These are phyloP conservation scores for Vanrija sp. DNA, from an alignment of 1,284 basidiomycete genomes.

Conservation along the genomic window DNA sequence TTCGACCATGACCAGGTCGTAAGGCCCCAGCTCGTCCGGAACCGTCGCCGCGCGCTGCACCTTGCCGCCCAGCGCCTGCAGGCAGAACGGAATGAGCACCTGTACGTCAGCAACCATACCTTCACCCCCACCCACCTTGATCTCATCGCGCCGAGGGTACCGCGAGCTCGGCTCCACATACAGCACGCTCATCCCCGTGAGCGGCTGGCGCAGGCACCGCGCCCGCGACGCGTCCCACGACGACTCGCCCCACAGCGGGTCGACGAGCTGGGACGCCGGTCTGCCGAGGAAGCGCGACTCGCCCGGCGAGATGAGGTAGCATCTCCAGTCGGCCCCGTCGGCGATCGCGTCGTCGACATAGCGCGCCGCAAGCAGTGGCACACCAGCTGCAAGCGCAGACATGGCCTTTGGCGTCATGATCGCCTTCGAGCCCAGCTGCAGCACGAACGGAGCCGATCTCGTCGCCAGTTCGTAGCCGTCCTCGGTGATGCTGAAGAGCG, in stretches of 20 bases:
- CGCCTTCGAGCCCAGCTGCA: constrained; percentile 63
- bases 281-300: constrained; percentile 55
- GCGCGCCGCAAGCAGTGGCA: constrained; percentile 68
- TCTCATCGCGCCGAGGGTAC: constrained; percentile 6
- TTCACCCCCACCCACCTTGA: constrained; percentile 23
- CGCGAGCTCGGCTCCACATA: constrained; percentile 24
- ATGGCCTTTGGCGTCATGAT: constrained; percentile 73
- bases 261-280: constrained; percentile 64
- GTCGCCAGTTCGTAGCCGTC: constrained; percentile 1
- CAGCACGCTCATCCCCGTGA: constrained; percentile 28
- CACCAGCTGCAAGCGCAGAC: constrained; percentile 73
- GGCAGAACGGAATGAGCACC: constrained; percentile 62
- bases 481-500: constrained; percentile 53
- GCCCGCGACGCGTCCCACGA: constrained; percentile 50
- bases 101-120: constrained; percentile 9
- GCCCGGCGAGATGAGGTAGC: constrained; percentile 66
- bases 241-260: constrained; percentile 62
- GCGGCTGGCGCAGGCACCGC: constrained; percentile 49
- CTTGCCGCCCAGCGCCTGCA: constrained; percentile 68
- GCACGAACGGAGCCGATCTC: constrained; percentile 54
- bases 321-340: constrained; percentile 57
- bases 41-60: constrained; percentile 51
- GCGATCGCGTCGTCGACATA: constrained; percentile 58
- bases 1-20: constrained; percentile 65
- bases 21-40: constrained; percentile 41